phyloP scores from a whole-genome alignment of 2,329 filamentous ascomycete genomes.

The Trichoderma citrinoviride region DNA sequence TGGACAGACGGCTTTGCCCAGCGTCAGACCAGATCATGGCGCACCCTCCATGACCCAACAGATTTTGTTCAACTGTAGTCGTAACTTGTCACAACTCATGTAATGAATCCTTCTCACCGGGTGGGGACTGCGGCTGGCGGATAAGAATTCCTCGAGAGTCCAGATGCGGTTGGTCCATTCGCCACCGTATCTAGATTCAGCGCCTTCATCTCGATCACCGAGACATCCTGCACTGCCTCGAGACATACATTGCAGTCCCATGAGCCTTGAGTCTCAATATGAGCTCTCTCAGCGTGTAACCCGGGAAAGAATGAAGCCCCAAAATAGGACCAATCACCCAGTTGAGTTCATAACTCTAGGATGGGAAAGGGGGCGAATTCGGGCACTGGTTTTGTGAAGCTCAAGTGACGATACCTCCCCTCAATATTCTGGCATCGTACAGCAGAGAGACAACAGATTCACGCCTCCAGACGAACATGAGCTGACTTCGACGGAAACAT shows the following conservation, averaged over 20 bases:
- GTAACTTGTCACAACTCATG: background rate
- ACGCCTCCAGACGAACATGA: too few species aligned
- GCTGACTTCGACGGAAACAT: background rate
- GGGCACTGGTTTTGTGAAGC: too few species aligned
- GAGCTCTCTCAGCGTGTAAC: too few species aligned
- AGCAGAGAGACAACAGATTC: too few species aligned
- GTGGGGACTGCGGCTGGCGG: background rate
- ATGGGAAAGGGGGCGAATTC: too few species aligned
- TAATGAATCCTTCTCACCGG: background rate
- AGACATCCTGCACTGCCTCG: background rate
- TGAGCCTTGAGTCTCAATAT: too few species aligned
- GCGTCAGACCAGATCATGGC: background rate
- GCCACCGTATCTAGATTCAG: background rate
- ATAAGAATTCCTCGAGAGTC: background rate
- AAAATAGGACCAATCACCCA: too few species aligned
- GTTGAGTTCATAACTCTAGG: too few species aligned
- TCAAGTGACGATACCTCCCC: too few species aligned
- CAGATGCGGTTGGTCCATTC: background rate
- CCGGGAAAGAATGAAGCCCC: too few species aligned
- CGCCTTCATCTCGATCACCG: background rate
- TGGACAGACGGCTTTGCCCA: background rate
- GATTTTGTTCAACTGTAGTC: background rate
- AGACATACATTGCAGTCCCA: too few species aligned
- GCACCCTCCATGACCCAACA: background rate
- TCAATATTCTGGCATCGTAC: too few species aligned